A percentile compares a stretch with the other conserved stretches of the same genome.
Evolutionary conservation across 2,329 filamentous ascomycete species (phyloP).

Genomic region (Phialophora expanda): DNA sequence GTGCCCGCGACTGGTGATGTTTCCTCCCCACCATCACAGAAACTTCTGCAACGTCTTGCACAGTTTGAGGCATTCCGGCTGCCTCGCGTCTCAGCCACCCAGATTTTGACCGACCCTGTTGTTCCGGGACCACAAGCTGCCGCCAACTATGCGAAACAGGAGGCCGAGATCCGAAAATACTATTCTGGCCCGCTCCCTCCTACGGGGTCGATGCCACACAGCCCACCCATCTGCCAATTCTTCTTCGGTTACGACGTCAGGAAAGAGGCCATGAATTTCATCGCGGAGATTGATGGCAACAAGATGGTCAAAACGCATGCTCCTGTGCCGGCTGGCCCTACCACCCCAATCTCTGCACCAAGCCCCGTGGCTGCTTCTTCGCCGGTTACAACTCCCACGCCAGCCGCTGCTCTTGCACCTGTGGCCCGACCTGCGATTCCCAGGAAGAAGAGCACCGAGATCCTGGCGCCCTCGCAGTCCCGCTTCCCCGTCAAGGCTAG

Average conservation of each 20-base stretch:
- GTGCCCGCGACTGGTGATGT: slow-evolving; percentile 29
- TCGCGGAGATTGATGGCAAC: slow-evolving; percentile 24
- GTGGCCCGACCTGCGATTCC: neutral
- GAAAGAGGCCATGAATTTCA: slow-evolving; percentile 31
- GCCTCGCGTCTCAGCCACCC: slow-evolving; percentile 36
- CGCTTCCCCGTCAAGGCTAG: neutral
- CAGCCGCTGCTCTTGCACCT: slow-evolving; percentile 1
- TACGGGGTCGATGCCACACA: slow-evolving; percentile 37
- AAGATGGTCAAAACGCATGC: neutral
- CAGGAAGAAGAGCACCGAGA: slow-evolving; percentile 5
- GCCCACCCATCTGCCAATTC: slow-evolving; percentile 37
- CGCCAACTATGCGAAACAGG: slow-evolving; percentile 37
- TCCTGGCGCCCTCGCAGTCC: neutral
- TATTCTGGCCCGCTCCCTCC: slow-evolving; percentile 39
- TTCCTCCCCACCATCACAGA: slow-evolving; percentile 25
- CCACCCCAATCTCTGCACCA: neutral
- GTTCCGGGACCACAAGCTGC: slow-evolving; percentile 37
- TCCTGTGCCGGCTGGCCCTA: neutral
- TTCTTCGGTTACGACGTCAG: slow-evolving; percentile 40
- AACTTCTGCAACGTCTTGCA: slow-evolving; percentile 33
- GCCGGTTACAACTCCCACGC: neutral
- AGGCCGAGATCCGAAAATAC: slow-evolving; percentile 37
- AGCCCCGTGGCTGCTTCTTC: neutral
- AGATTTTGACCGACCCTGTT: slow-evolving; percentile 39
- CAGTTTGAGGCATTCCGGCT: slow-evolving; percentile 37